phyloP scores from a whole-genome alignment of 805 yeast genomes.

The Dipodascus albidus region DNA sequence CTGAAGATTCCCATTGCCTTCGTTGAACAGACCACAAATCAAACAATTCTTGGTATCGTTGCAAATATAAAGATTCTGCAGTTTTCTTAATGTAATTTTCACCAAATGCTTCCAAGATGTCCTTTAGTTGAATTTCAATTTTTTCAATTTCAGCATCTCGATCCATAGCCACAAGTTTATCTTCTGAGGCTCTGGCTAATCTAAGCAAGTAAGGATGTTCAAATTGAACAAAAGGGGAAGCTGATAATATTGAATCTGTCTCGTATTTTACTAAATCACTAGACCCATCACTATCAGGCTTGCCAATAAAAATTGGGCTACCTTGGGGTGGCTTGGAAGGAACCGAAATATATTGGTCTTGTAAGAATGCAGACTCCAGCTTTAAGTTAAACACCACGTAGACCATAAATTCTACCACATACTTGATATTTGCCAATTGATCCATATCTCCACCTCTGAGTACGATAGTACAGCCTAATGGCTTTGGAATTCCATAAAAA shows the following conservation, averaged over 20 bases:
- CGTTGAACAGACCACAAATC: conserved; percentile 28
- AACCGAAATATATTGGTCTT: conserved; percentile 50
- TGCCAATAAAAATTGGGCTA: neutral
- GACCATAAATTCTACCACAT: conserved; percentile 68
- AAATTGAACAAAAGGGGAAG: conserved; percentile 77
- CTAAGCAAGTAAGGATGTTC: conserved; percentile 53
- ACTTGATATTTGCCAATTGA: conserved; percentile 53
- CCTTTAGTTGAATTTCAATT: conserved; percentile 6
- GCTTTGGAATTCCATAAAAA: conserved; percentile 63
- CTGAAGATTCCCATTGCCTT: conserved; percentile 58
- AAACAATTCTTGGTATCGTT: conserved; percentile 20
- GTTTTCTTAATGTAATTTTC: conserved; percentile 28
- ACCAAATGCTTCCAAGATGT: conserved; percentile 7
- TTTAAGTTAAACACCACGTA: conserved; percentile 68
- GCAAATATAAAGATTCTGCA: conserved; percentile 25
- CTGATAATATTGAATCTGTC: conserved; percentile 46
- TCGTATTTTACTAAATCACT: conserved; percentile 15
- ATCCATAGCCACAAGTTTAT: conserved; percentile 17
- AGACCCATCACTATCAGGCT: conserved; percentile 11
- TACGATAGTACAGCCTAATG: conserved; percentile 73
- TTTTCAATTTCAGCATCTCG: conserved; percentile 8
- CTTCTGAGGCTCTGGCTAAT: conserved; percentile 45
- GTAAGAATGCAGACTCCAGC: conserved; percentile 63
- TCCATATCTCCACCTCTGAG: conserved; percentile 70
- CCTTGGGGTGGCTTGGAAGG: conserved; percentile 14